These are phyloP conservation scores for Mycena kentingensis DNA, from an alignment of 768 basidiomycete species.

Conservation along the genomic window DNA sequence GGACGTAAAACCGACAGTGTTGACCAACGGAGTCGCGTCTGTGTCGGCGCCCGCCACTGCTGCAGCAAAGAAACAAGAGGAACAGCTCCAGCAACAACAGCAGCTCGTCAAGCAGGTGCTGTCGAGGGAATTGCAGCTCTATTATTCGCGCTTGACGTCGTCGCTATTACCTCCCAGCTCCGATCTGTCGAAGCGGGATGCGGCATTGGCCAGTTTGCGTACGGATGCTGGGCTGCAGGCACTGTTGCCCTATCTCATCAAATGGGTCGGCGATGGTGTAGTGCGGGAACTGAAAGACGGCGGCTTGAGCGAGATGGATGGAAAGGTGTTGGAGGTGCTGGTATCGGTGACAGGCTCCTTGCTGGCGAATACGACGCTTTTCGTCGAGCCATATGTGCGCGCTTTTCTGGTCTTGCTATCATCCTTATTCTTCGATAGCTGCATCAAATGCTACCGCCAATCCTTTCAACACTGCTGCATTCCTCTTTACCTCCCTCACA, in stretches of 20 bases:
- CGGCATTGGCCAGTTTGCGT: conserved; percentile 87
- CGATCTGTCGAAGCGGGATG: conserved; percentile 75
- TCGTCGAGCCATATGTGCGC: conserved; percentile 95
- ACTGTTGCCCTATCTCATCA: conserved; percentile 88
- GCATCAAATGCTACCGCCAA: conserved; percentile 92
- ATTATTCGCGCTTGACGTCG: conserved; percentile 88
- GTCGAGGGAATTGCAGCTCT: conserved; percentile 91
- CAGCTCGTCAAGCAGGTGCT: conserved; percentile 90
- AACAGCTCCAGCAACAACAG: conserved; percentile 60
- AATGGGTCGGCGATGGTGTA: conserved; percentile 92
- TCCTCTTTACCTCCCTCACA: conserved; percentile 76
- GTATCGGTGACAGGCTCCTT: conserved; percentile 85
- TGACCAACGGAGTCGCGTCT: conserved; percentile 32
- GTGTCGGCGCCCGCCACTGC: conserved; percentile 28
- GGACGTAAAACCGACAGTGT: conserved; percentile 32
- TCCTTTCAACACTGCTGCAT: conserved; percentile 89
- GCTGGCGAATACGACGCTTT: conserved; percentile 83
- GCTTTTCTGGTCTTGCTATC: background rate
- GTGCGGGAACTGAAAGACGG: conserved; percentile 62
- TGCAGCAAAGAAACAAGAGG: conserved; percentile 35
- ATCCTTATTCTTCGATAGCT: conserved; percentile 50
- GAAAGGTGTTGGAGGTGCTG: conserved; percentile 74
- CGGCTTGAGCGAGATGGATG: conserved; percentile 62
- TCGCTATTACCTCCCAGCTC: conserved; percentile 73
- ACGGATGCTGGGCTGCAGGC: conserved; percentile 91